These are phyloP conservation scores for Stereocaulon alpinum DNA, from an alignment of 495 filamentous ascomycete genomes.

Conservation along the genomic window DNA sequence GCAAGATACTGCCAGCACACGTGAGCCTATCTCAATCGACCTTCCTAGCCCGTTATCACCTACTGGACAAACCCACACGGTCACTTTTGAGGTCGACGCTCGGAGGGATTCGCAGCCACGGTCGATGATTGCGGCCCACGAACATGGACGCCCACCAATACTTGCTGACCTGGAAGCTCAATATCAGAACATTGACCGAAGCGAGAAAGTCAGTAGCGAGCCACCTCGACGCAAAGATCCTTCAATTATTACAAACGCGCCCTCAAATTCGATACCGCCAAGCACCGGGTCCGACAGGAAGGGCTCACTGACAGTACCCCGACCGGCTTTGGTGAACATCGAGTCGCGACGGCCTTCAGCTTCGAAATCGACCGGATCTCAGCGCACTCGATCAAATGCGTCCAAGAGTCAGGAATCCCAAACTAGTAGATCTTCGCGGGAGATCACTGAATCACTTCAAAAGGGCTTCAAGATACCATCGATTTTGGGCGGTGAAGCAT, in stretches of 20 bases:
- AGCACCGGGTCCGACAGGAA: not conserved
- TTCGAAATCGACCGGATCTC: slow-evolving; percentile 6
- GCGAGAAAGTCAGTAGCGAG: slow-evolving; percentile 4
- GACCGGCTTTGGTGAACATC: slow-evolving; percentile 12
- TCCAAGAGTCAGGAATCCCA: slow-evolving; percentile 2
- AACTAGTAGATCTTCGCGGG: slow-evolving; percentile 8
- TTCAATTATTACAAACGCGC: not conserved
- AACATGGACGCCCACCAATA: slow-evolving; percentile 2
- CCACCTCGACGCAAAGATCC: slow-evolving; percentile 4
- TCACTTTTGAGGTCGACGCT: slow-evolving; percentile 5
- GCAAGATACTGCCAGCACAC: slow-evolving; percentile 15
- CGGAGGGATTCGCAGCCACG: not conserved
- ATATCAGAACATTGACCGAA: not conserved
- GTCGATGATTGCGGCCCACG: not conserved
- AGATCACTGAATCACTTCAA: slow-evolving; percentile 20
- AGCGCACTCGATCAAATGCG: slow-evolving; percentile 3
- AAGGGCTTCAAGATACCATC: slow-evolving; percentile 19
- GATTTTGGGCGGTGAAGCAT: slow-evolving; percentile 6
- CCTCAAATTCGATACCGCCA: not conserved
- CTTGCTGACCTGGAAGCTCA: slow-evolving; percentile 16
- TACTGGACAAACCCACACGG: not conserved
- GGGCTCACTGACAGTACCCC: slow-evolving; percentile 9
- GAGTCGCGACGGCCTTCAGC: slow-evolving; percentile 13
- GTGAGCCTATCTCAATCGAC: slow-evolving; percentile 17
- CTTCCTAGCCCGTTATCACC: slow-evolving; percentile 10